Evolutionary conservation across 768 basidiomycete genomes (phyloP), one percentile per base, ranked within the genome.

Genomic region (Amanita muscaria): DNA sequence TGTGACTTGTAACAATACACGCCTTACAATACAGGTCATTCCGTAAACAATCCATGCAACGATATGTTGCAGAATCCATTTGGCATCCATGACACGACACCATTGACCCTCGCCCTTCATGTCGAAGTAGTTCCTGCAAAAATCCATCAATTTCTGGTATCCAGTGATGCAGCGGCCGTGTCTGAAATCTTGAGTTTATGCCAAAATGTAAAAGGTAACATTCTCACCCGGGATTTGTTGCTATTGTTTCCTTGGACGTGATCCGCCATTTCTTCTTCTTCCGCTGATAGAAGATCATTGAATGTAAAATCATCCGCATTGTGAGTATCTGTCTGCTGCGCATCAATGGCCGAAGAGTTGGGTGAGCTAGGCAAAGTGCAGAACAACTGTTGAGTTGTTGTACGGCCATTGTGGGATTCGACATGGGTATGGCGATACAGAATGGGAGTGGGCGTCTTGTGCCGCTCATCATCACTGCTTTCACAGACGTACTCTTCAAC

Each of bases 11-110:
- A 1, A 55, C 19, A 23, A 48, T 24, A 31, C 56, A 58, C 16
- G 5, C 9, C 5, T 4, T n/a, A 14, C 49, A 52, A 7, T 42
- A 30, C 4, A 53, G 19, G 11, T 49, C 45, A 3, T 29, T 10
- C 0, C 38, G 12, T 3, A 48, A 32, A 18, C 55, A 58, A 10
- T 54, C 49, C 1, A 44, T 34, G 37, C 56, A 57, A 6, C 51
- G 40, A 10, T 42, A 34, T 30, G n/a, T 9, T 5, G 29, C 8
- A 7, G 4, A 3, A 25, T 22, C 5, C 4, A 8, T 32, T 34
- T 4, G 4, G 18, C 41, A 32, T 34, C 29, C 29, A 23, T 15
- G 18, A 29, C 41, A 42, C 15, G 18, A 32, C 6, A 15, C 35
- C 18, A 18, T 7, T 25, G 25, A 12, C 11, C 41, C 38, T 14